Percentiles rank a stretch among this genome's conserved stretches.
These are phyloP conservation scores for Botrytis paeoniae DNA, from an alignment of 2,329 filamentous ascomycete species.

Conservation along the genomic window DNA sequence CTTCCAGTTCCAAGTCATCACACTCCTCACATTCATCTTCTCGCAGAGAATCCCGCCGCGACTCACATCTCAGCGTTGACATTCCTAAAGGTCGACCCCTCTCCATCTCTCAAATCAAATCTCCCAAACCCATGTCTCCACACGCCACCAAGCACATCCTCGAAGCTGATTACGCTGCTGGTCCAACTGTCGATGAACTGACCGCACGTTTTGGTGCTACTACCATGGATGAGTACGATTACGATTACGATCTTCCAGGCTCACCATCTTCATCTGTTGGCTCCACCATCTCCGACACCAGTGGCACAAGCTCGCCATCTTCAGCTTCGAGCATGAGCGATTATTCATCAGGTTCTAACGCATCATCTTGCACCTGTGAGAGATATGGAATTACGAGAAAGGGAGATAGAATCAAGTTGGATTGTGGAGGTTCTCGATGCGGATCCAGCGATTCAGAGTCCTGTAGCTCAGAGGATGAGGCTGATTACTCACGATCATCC, in stretches of 20 bases:
- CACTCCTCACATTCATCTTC: conserved; percentile 44
- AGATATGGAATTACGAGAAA: conserved; percentile 94
- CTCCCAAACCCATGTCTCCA: conserved; percentile 85
- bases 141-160: conserved; percentile 86
- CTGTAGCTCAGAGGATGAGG: conserved; percentile 65
- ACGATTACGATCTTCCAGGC: conserved; percentile 57
- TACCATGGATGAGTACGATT: conserved; percentile 54
- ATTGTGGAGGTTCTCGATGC: conserved; percentile 88
- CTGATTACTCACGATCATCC: conserved; percentile 54
- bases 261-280: conserved; percentile 66
- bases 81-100: conserved; percentile 86
- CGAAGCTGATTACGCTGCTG: conserved; percentile 68
- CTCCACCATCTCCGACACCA: conserved; percentile 70
- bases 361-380: conserved; percentile 81
- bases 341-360: conserved; percentile 73
- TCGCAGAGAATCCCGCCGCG: conserved; percentile 41
- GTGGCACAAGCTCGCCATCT: conserved; percentile 62
- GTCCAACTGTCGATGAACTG: conserved; percentile 73
- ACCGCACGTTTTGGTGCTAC: conserved; percentile 67
- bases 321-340: conserved; percentile 70
- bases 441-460: conserved; percentile 69
- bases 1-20: conserved; percentile 34
- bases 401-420: conserved; percentile 90
- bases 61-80: conserved; percentile 55
- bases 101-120: conserved; percentile 83